phyloP scores from a whole-genome alignment of 768 basidiomycete species.

The Lactifluus pinguis region DNA sequence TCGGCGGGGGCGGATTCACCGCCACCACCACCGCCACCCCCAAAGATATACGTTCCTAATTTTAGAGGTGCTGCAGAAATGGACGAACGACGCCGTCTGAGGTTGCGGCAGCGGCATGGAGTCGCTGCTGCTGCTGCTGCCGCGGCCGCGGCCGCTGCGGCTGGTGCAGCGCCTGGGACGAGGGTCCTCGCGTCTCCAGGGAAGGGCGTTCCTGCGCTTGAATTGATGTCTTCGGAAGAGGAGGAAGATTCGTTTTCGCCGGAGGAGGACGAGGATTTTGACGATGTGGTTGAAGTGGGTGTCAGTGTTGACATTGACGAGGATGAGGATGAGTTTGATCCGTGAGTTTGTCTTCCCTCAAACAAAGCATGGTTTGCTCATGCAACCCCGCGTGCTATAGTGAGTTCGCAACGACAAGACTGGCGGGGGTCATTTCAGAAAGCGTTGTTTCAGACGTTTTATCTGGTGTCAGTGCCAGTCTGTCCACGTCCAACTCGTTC shows the following conservation, averaged over 20 bases:
- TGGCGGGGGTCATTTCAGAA: slow-evolving; percentile 42
- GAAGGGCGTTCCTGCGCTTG: slow-evolving; percentile 40
- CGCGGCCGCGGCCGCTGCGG: slow-evolving; percentile 10
- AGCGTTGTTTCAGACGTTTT: slow-evolving; percentile 53
- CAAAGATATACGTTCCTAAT: slow-evolving; percentile 57
- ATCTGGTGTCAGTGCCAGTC: slow-evolving; percentile 48
- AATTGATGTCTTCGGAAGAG: slow-evolving; percentile 40
- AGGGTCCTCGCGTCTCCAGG: slow-evolving; percentile 25
- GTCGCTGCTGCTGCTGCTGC: slow-evolving; percentile 20
- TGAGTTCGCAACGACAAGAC: slow-evolving; percentile 57
- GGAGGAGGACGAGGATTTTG: slow-evolving; percentile 38
- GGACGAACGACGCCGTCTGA: slow-evolving; percentile 58
- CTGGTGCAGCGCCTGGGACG: slow-evolving; percentile 23
- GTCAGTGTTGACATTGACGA: slow-evolving; percentile 48
- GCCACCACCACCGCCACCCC: neutral
- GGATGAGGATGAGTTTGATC: slow-evolving; percentile 72
- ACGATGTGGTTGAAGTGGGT: slow-evolving; percentile 37
- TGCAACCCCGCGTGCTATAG: slow-evolving; percentile 27
- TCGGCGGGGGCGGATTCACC: neutral
- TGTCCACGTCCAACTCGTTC: slow-evolving; percentile 50
- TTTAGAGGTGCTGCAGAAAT: slow-evolving; percentile 84
- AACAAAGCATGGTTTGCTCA: neutral
- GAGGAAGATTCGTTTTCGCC: slow-evolving; percentile 40
- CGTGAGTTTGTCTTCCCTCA: slow-evolving; percentile 39
- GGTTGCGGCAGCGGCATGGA: slow-evolving; percentile 54